Conservation (phyloP, 768 basidiomycete genomes). For the Mycena alexandri region DNA sequence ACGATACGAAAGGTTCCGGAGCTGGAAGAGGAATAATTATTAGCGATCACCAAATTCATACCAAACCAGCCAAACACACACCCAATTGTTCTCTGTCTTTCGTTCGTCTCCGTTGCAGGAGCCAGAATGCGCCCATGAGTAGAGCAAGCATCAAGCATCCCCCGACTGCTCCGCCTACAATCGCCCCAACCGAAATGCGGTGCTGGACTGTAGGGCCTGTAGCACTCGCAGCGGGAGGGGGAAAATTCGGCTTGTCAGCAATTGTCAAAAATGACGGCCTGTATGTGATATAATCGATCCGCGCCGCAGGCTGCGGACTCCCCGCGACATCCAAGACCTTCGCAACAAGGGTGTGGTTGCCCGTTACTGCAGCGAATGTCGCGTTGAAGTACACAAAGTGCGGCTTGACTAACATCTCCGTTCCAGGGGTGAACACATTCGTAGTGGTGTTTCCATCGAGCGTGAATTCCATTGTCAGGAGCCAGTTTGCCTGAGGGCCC, state of each 20-base stretch:
- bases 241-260: slow-evolving; percentile 2
- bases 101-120: slow-evolving; percentile 7
- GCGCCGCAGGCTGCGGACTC: not conserved
- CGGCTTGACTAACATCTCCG: not conserved
- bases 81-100: slow-evolving; percentile 1
- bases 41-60: not conserved
- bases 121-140: slow-evolving; percentile 1
- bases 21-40: not conserved
- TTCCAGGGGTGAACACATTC: not conserved
- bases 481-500: not conserved
- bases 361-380: not conserved
- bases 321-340: not conserved
- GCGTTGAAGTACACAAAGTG: slow-evolving; percentile 5
- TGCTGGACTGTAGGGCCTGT: not conserved
- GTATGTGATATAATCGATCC: slow-evolving; percentile 1
- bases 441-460: not conserved
- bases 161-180: not conserved
- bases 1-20: not conserved
- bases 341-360: slow-evolving; percentile 1
- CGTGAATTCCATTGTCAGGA: slow-evolving; percentile 2
- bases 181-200: not conserved
- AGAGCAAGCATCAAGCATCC: not conserved
- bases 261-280: not conserved
- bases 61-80: not conserved
- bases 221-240: slow-evolving; percentile 1